phyloP scores from a whole-genome alignment of 768 basidiomycete species.

The Naganishia antarctica region DNA sequence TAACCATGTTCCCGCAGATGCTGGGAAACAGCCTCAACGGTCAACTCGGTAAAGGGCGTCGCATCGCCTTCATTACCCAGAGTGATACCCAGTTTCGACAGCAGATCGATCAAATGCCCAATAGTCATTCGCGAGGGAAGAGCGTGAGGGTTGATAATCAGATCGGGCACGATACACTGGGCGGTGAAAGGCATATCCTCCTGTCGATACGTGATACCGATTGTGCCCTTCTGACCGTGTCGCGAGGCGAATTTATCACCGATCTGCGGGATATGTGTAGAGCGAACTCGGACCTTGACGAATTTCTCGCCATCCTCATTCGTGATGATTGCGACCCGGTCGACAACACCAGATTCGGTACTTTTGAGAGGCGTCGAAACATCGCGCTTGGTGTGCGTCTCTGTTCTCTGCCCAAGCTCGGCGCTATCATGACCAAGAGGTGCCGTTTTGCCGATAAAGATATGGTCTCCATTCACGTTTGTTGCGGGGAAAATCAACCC shows the following conservation, averaged over 20 bases:
- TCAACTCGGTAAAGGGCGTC: constrained; percentile 98
- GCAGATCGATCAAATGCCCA: constrained; percentile 94
- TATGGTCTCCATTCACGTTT: constrained; percentile 91
- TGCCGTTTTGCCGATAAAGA: constrained; percentile 98
- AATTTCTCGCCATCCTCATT: constrained; percentile 95
- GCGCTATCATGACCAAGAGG: constrained; percentile 94
- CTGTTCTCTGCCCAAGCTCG: constrained; percentile 92
- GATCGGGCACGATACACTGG: constrained; percentile 92
- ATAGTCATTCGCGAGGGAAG: constrained; percentile 99
- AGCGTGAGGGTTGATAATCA: constrained; percentile 98
- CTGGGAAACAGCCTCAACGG: constrained; percentile 94
- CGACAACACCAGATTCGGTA: constrained; percentile 95
- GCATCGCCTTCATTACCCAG: constrained; percentile 97
- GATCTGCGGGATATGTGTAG: constrained; percentile 93
- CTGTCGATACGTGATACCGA: constrained; percentile 98
- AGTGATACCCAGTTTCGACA: constrained; percentile 92
- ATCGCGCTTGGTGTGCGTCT: constrained; percentile 85
- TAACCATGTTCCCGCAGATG: constrained; percentile 84
- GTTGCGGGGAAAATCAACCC: constrained; percentile 94
- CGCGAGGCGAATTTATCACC: constrained; percentile 99
- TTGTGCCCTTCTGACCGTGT: constrained; percentile 99
- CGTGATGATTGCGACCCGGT: constrained; percentile 93
- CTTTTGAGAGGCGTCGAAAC: constrained; percentile 97
- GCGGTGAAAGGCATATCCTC: constrained; percentile 99
- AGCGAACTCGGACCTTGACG: constrained; percentile 93